Evolutionary conservation across 306 rosid genomes (phyloP), one percentile per base, ranked within the genome.

Genomic region (Rosa chinensis): DNA sequence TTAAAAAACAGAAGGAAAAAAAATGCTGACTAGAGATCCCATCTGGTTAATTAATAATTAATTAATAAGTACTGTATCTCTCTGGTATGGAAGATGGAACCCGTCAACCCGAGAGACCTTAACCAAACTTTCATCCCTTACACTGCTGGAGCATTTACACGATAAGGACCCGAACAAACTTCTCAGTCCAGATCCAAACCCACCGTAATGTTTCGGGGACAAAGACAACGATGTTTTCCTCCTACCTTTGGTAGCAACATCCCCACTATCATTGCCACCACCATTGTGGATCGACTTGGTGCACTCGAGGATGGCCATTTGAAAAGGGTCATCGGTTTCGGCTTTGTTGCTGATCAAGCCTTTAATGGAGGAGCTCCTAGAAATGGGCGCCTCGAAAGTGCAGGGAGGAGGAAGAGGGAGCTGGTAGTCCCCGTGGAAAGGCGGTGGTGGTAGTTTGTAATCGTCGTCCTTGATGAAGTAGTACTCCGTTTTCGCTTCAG

Each of bases 331-430:
- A 20, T 86, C 86, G 84, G 76, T 80, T 79, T 82, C 80, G 79
- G 1, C 20, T 37, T 39, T 66, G 45, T 16, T 66, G 23, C 45
- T 17, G 13, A 37, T 66, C 70, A 78, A 81, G 10, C 87, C 88
- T 83, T 81, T 93, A 35, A 70, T 49, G 21, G 87, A 88, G 47
- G 84, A 66, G 75, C 66, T 91, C 74, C 89, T 86, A 9, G 85
- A 84, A 35, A 88, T 67, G 8, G 77, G 50, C 12, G 20, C 86
- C 55, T 79, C 93, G 77, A 87, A 90, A 76, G 87, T 74, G 73
- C 92, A 84, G 11, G 97, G 97, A 66, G 97, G 97, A 66, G 98
- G 93, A n/a, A 89, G 95, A 62, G 97, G 98, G 73, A 91, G 80
- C 56, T 81, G 92, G 17, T 68, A 50, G 72, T 87, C 88, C 9